phyloP scores from a whole-genome alignment of 805 yeast species.

The Metschnikowia gelsemii region DNA sequence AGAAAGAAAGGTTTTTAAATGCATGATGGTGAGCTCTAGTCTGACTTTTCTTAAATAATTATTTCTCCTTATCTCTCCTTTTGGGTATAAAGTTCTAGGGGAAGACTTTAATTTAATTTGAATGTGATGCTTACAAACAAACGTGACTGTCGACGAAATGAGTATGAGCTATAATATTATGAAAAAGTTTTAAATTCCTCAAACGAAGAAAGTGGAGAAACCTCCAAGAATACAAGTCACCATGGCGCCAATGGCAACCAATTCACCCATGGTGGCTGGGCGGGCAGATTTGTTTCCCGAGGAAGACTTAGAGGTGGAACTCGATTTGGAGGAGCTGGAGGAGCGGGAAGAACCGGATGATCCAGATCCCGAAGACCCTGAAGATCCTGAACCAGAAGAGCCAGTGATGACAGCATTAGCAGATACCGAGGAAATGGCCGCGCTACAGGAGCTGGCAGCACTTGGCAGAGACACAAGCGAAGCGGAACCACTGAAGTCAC shows the following conservation, averaged over 20 bases:
- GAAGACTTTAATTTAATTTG: too few species aligned
- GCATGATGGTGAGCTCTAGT: too few species aligned
- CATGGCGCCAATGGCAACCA: constrained; percentile 34
- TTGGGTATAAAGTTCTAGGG: too few species aligned
- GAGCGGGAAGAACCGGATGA: constrained; percentile 22
- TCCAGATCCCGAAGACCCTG: constrained; percentile 22
- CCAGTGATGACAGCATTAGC: constrained; percentile 19
- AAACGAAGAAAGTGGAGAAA: constrained; percentile 33
- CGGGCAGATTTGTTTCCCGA: constrained; percentile 25
- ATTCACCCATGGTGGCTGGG: constrained; percentile 31
- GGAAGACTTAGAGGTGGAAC: constrained; percentile 24
- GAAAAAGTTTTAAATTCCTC: too few species aligned
- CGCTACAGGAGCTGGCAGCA: constrained; percentile 33
- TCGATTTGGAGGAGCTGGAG: constrained; percentile 24
- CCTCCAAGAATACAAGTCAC: constrained; percentile 47
- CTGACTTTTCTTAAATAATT: too few species aligned
- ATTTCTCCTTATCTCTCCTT: too few species aligned
- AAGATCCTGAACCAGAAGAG: constrained; percentile 19
- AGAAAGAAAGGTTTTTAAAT: too few species aligned
- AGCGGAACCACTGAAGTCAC: constrained; percentile 50
- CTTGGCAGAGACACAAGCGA: constrained; percentile 33
- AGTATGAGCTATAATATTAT: too few species aligned
- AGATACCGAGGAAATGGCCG: constrained; percentile 22
- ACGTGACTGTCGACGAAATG: neutral
- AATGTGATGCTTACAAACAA: neutral